Base-by-base conservation (phyloP, 1,139 yeast genomes). In the Meyerozyma sp. region DNA sequence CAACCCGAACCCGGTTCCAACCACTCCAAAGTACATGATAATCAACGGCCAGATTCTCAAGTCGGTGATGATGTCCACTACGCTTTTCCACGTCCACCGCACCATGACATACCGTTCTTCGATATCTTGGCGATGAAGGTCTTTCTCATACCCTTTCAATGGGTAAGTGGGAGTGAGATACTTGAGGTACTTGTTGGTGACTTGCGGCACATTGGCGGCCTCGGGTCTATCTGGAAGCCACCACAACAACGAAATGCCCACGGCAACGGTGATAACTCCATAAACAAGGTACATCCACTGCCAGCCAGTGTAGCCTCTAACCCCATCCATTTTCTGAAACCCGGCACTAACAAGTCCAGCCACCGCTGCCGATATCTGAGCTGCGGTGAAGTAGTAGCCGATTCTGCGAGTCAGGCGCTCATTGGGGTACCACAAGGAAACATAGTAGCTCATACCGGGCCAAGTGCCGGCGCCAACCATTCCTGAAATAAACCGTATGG, bases 11-110 rank as follows among this genome's bases (percentile, higher is more conserved):
- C 96, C 96, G 14, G 89, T 81, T 39, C 96, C 96, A 16, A 88
- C 96, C 13, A 85, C 95, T 8, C 96, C 96, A 63, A 88, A 89
- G 63, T 88, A 88, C 96, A 88, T 88, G 66, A 88, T 71, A 41
- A 86, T 70, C 47, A 88, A 64, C 1, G 95, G 94, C 93, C 93
- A 87, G 39, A 84, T 71, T 51, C 94, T 73, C 39, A 75, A 56
- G 59, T 88, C 95, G 25, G 72, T 57, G 26, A 86, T 56, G 40
- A 88, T 76, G n/a, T 59, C 61, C 39, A 65, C 59, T 25, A 88
- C 69, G 46, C 87, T 93, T 40, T 62, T 68, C 70, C 81, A 68
- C 1, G 75, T 73, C 94, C 95, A 88, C 8, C 58, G 51, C 7
- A 78, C 50, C 29, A 63, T 58, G 40, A 61, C 58, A 51, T 75